Evolutionary conservation across 306 rosid species (phyloP), one percentile per base, ranked within the genome.

Genomic region (Luffa aegyptiaca): DNA sequence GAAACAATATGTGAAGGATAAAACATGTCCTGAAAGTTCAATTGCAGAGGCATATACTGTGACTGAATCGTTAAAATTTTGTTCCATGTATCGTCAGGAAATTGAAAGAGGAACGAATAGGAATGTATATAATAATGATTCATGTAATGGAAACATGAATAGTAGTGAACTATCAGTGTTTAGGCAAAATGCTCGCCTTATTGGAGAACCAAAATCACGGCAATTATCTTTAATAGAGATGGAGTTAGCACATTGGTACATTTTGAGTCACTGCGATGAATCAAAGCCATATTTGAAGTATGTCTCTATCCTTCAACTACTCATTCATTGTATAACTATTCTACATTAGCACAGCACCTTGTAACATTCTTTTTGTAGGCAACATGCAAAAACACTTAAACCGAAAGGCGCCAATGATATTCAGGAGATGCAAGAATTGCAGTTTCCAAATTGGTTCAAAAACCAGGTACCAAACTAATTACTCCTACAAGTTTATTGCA

Each of bases 1-100:
- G 6, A 77, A 82, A 58, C 59, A 69, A 17, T 82, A 14, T 69
- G 66, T 82, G 0, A 14, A 61, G 16, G 64, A 77, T 10, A 66
- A 46, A 69, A 77, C 45, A 8, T 4, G 2, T 4, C 81, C 31
- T 4, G 57, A 82, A 56, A 72, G 85, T 6, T 82, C 31, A 0
- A 71, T 78, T 78, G 68, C 55, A 3, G 48, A 78, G 49, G 69
- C 66, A 3, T 59, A 82, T 66, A 20, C 48, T 6, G 56, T 56
- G 0, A 44, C 49, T 14, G 52, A 82, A 61, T 52, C 59, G 0
- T 10, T 26, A 26, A 36, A 53, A 0, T 78, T 69, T 79, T 82
- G 75, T 21, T 71, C 56, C 2, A 78, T 71, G 76, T 78, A 78
- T 61, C 36, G 70, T 6, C 20, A n/a, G 12, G 66, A 41, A 2